Conservation (phyloP, 371 early-diverging fungal genomes). For the Rhizopus sp. region DNA sequence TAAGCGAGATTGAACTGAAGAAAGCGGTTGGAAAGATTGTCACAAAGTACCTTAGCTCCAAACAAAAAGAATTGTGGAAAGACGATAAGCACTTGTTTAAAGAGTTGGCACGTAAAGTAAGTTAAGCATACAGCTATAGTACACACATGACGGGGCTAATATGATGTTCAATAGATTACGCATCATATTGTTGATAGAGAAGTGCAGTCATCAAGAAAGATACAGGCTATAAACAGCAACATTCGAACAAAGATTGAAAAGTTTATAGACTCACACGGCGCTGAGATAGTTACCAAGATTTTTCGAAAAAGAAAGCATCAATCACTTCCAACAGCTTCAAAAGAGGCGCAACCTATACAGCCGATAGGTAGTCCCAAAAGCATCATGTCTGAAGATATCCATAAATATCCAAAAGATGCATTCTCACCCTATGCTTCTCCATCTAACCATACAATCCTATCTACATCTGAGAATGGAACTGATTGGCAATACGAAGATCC, state of each 20-base stretch:
- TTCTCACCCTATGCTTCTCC: constrained; percentile 2
- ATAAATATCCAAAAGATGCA: background rate
- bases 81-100: constrained; percentile 53
- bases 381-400: constrained; percentile 16
- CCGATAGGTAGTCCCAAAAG: constrained; percentile 13
- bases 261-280: constrained; percentile 49
- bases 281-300: constrained; percentile 22
- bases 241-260: constrained; percentile 45
- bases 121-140: background rate
- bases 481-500: background rate
- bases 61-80: constrained; percentile 39
- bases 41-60: constrained; percentile 40
- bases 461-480: background rate
- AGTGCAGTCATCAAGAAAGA: constrained; percentile 36
- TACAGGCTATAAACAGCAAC: constrained; percentile 30
- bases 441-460: background rate
- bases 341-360: background rate
- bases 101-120: constrained; percentile 52
- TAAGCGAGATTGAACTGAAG: constrained; percentile 44
- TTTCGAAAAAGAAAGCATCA: constrained; percentile 15
- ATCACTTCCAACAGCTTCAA: background rate
- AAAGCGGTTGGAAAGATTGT: constrained; percentile 47
- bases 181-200: constrained; percentile 54
- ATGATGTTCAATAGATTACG: constrained; percentile 30
- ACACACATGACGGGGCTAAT: background rate